These are phyloP conservation scores for Penicillium sp. DNA, from an alignment of 2,329 filamentous ascomycete species.

Conservation along the genomic window DNA sequence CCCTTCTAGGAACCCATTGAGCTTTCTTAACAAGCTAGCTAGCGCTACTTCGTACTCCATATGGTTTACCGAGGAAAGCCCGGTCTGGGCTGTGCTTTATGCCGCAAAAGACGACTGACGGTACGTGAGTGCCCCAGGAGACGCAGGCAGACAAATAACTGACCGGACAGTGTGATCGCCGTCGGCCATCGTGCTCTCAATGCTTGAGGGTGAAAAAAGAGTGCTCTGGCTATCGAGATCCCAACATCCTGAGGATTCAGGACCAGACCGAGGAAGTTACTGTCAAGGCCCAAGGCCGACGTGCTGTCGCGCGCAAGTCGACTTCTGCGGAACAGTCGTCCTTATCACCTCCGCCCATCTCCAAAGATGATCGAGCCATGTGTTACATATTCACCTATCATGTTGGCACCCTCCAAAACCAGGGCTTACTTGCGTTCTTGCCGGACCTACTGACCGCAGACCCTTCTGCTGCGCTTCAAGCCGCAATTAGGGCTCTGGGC, in stretches of 20 bases:
- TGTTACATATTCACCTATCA: neutral
- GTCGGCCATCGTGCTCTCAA: slow-evolving; percentile 20
- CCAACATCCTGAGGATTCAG: slow-evolving; percentile 16
- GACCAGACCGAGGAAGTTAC: slow-evolving; percentile 21
- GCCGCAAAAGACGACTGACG: slow-evolving; percentile 15
- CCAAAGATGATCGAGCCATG: neutral
- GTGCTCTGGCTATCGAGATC: slow-evolving; percentile 22
- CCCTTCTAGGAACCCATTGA: slow-evolving; percentile 10
- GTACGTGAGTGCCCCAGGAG: slow-evolving; percentile 5
- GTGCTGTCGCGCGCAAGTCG: slow-evolving; percentile 4
- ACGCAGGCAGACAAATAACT: neutral
- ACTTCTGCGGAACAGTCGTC: neutral
- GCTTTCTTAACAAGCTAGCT: neutral
- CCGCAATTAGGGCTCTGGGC: neutral
- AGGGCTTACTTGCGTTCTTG: slow-evolving; percentile 13
- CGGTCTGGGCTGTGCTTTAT: slow-evolving; percentile 14
- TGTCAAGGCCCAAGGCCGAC: slow-evolving; percentile 12
- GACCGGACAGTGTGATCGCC: slow-evolving; percentile 20
- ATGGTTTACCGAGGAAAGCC: slow-evolving; percentile 15
- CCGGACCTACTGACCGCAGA: neutral
- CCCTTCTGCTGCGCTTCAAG: neutral
- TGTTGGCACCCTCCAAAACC: slow-evolving; percentile 13
- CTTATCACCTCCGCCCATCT: neutral
- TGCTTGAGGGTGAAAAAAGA: slow-evolving; percentile 17
- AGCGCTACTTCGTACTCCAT: no score